These are phyloP conservation scores for Bryum argenteum DNA, from an alignment of 225 moss, liverwort and hornwort genomes.

Conservation along the genomic window DNA sequence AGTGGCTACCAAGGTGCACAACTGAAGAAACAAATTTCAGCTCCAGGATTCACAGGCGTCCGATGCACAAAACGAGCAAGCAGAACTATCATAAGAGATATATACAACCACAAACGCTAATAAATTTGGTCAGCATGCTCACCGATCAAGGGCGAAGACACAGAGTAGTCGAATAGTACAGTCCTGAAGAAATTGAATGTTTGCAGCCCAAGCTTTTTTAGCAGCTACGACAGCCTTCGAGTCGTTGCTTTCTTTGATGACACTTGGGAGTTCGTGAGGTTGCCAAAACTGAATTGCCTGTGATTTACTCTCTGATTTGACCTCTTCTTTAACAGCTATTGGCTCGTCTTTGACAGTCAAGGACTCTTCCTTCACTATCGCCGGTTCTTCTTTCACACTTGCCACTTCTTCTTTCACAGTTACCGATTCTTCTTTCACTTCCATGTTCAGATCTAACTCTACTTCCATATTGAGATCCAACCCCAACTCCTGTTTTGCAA, in stretches of 20 bases:
- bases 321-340: slow-evolving; percentile 26
- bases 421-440: slow-evolving; percentile 53
- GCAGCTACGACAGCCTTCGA: slow-evolving; percentile 59
- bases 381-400: slow-evolving; percentile 36
- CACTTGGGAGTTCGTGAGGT: slow-evolving; percentile 21
- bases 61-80: background rate
- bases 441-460: slow-evolving; percentile 76
- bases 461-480: slow-evolving; percentile 66
- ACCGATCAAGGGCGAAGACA: slow-evolving; percentile 85
- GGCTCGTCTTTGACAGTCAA: slow-evolving; percentile 30
- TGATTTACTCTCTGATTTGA: slow-evolving; percentile 19
- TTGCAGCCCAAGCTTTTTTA: slow-evolving; percentile 70
- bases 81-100: slow-evolving; percentile 4
- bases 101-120: background rate
- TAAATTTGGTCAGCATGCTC: slow-evolving; percentile 17
- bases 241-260: slow-evolving; percentile 50
- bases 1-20: slow-evolving; percentile 6
- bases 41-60: slow-evolving; percentile 4
- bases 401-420: slow-evolving; percentile 32
- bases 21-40: background rate
- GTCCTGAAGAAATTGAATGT: slow-evolving; percentile 84
- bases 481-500: slow-evolving; percentile 47
- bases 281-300: slow-evolving; percentile 43
- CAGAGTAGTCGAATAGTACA: slow-evolving; percentile 86
- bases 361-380: slow-evolving; percentile 36